Evolutionary conservation across 2,329 filamentous ascomycete genomes (phyloP).

Genomic region (Neurospora sp.): DNA sequence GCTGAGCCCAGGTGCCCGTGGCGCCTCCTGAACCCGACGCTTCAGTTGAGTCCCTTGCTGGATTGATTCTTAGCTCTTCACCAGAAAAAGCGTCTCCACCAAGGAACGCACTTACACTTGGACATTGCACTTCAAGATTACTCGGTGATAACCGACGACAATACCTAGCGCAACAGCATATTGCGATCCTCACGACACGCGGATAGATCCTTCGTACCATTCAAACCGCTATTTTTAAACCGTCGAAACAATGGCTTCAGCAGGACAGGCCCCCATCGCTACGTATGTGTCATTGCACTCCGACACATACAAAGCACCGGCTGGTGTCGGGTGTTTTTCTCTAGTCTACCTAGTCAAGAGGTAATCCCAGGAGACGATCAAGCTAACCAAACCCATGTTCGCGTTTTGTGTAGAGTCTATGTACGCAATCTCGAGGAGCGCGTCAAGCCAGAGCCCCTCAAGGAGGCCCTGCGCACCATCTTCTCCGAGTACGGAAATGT

Average conservation of each 20-base stretch:
- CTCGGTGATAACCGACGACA: neutral
- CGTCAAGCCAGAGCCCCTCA: conserved; percentile 70
- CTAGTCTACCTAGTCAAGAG: conserved; percentile 4
- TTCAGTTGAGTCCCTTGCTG: neutral
- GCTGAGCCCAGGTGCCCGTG: neutral
- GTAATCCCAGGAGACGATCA: neutral
- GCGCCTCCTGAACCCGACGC: neutral
- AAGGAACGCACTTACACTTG: neutral
- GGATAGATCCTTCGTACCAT: neutral
- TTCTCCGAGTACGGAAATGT: conserved; percentile 84
- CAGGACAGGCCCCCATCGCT: conserved; percentile 37
- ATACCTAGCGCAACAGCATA: neutral
- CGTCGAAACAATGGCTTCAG: conserved; percentile 22
- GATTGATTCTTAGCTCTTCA: neutral
- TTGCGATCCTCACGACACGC: neutral
- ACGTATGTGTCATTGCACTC: conserved; percentile 69
- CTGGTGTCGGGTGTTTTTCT: conserved; percentile 1
- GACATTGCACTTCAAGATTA: neutral
- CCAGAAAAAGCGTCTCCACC: neutral
- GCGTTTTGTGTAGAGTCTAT: conserved; percentile 41
- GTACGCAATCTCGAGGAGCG: conserved; percentile 85
- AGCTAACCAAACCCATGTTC: conserved; percentile 24
- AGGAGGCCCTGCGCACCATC: conserved; percentile 61
- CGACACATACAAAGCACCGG: conserved; percentile 36
- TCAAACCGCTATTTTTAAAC: neutral